Evolutionary conservation across 495 filamentous ascomycete genomes (phyloP), one percentile per base, ranked within the genome.

Genomic region (Echria macrotheca): DNA sequence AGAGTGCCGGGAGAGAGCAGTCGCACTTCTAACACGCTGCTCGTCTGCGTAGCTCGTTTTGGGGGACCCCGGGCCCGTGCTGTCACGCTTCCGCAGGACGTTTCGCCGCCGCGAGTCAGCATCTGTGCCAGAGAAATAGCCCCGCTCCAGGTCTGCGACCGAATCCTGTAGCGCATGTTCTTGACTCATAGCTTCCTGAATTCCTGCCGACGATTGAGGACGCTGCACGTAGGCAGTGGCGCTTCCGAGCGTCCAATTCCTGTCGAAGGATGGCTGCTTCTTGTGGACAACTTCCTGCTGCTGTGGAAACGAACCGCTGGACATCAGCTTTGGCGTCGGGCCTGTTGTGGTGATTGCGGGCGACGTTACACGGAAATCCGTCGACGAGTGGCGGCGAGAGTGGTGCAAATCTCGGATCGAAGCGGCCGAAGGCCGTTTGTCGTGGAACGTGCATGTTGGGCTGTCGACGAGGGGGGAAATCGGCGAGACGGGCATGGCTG

Each of bases 111-210:
- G 80, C n/a, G 75, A 70, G 49, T 96, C 89, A 6, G 80, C 70
- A 58, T 98, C 93, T 8, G 85, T 84, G 5, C 89, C 88, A 1
- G 93, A 97, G 61, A 96, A 95, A 65, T 97, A 97, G 15, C 90
- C 93, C 18, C 89, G 82, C 57, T 98, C 93, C 17, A 91, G 67
- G 25, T 93, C 90, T 28, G 66, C 65, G 3, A 65, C 59, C 9
- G 67, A 66, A 49, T 72, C 63, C 48, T 69, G 66, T 9, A 68
- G 50, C 18, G 66, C 60, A 18, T 53, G 42, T 40, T 65, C 59
- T 7, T 61, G 66, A 22, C 52, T 53, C 4, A 61, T 52, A 37
- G 53, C 49, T 21, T 72, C 70, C 36, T 72, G 69, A 32, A 69
- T 61, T 7, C 72, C 74, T 9, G 72, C 63, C 2, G 76, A 75